Evolutionary conservation across 768 basidiomycete species (phyloP).

Genomic region (Clavaria fumosa): DNA sequence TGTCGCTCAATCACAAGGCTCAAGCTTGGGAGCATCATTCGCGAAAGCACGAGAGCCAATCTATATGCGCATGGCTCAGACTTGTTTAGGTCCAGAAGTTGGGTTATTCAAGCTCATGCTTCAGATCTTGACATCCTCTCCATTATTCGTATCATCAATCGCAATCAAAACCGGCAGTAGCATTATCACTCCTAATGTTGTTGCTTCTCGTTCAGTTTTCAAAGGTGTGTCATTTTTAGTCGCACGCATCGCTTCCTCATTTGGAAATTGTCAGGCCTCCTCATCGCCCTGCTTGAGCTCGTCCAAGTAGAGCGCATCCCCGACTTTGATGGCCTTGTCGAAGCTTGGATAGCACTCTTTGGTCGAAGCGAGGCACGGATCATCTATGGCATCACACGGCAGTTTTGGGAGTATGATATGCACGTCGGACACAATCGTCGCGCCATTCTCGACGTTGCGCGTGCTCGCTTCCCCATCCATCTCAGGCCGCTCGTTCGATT

Average conservation of each 20-base stretch:
- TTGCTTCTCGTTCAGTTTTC: conserved; percentile 65
- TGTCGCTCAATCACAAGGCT: conserved; percentile 26
- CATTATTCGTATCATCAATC: conserved; percentile 58
- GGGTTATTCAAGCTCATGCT: conserved; percentile 45
- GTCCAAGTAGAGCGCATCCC: conserved; percentile 64
- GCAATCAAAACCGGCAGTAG: conserved; percentile 57
- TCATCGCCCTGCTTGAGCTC: conserved; percentile 61
- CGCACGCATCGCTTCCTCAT: conserved; percentile 4
- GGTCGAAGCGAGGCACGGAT: conserved; percentile 58
- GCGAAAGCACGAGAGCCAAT: conserved; percentile 44
- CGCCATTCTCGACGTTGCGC: conserved; percentile 69
- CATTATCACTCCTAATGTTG: conserved; percentile 60
- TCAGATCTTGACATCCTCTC: conserved; percentile 48
- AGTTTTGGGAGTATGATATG: conserved; percentile 66
- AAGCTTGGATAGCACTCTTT: conserved; percentile 68
- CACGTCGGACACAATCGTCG: conserved; percentile 56
- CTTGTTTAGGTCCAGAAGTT: conserved; percentile 39
- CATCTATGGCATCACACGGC: conserved; percentile 52
- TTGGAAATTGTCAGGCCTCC: conserved; percentile 35
- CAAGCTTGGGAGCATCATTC: conserved; percentile 26
- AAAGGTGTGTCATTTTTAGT: conserved; percentile 43
- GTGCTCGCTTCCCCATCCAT: conserved; percentile 73
- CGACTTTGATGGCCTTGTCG: conserved; percentile 53
- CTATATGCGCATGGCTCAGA: conserved; percentile 40
- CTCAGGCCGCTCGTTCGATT: conserved; percentile 53